Percentiles rank a stretch among this genome's conserved stretches.
Conservation (phyloP, 768 basidiomycete genomes). For the Rhodotorula paludigena region DNA sequence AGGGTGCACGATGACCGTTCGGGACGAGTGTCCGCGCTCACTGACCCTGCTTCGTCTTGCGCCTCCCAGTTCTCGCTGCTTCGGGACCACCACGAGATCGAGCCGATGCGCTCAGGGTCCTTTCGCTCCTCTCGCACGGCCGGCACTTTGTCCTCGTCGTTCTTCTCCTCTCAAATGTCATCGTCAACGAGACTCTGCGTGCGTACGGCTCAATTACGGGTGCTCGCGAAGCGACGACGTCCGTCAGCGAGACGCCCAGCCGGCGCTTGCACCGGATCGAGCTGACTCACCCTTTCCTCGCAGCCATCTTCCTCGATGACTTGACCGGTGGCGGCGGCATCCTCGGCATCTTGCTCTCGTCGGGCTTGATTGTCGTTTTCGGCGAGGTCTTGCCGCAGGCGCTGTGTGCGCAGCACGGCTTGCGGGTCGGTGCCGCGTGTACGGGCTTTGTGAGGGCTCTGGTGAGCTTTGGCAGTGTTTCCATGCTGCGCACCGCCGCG, state of each 20-base stretch:
- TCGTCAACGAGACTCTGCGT: slow-evolving; percentile 50
- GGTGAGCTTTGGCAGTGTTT: neutral
- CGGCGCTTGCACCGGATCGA: too few relatives aligned
- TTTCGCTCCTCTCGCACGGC: slow-evolving; percentile 58
- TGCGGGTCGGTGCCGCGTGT: slow-evolving; percentile 72
- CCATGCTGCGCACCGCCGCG: too few relatives aligned
- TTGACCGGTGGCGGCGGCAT: slow-evolving; percentile 51
- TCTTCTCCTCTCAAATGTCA: slow-evolving; percentile 76
- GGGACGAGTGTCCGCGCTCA: neutral
- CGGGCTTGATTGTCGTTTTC: slow-evolving; percentile 45
- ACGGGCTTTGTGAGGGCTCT: slow-evolving; percentile 65
- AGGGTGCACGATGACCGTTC: neutral
- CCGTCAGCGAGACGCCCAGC: too few relatives aligned
- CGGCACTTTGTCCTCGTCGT: slow-evolving; percentile 92
- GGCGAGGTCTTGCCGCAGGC: slow-evolving; percentile 56
- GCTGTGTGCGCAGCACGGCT: slow-evolving; percentile 68
- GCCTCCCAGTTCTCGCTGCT: slow-evolving; percentile 21
- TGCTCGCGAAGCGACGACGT: too few relatives aligned
- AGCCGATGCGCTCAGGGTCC: slow-evolving; percentile 49
- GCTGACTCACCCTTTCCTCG: too few relatives aligned
- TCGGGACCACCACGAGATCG: slow-evolving; percentile 37
- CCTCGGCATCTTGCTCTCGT: slow-evolving; percentile 47
- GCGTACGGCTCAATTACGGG: neutral
- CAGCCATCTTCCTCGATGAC: slow-evolving; percentile 49
- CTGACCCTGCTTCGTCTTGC: too few relatives aligned